A percentile compares a stretch with the other conserved stretches of the same genome.
These are phyloP conservation scores for Trichosporon asahii DNA, from an alignment of 1,284 basidiomycete species.

Conservation along the genomic window DNA sequence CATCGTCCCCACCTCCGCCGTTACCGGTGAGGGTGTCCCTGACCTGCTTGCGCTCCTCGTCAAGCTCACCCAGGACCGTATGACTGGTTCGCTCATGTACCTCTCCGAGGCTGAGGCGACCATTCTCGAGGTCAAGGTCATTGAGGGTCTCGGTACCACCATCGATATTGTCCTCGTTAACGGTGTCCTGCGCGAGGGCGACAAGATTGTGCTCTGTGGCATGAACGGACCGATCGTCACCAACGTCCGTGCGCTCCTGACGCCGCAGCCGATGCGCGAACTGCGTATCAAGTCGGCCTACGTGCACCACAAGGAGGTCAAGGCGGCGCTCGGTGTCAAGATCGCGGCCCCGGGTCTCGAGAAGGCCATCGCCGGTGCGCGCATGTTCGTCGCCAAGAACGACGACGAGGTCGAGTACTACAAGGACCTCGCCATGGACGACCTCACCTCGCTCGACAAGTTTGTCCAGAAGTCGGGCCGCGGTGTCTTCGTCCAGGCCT, in stretches of 20 bases:
- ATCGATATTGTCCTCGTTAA: constrained; percentile 97
- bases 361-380: constrained; percentile 98
- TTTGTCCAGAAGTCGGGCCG: constrained; percentile 92
- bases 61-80: constrained; percentile 95
- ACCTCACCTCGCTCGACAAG: constrained; percentile 82
- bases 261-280: constrained; percentile 94
- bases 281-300: constrained; percentile 96
- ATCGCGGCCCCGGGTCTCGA: constrained; percentile 93
- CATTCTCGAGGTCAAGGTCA: constrained; percentile 98
- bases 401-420: constrained; percentile 96
- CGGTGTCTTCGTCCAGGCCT: constrained; percentile 97
- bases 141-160: constrained; percentile 96
- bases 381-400: constrained; percentile 83
- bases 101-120: constrained; percentile 97
- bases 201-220: constrained; percentile 94
- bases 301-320: constrained; percentile 97
- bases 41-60: constrained; percentile 99
- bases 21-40: constrained; percentile 98
- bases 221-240: constrained; percentile 97
- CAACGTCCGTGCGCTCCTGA: constrained; percentile 87
- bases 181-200: constrained; percentile 87
- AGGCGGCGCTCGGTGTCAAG: constrained; percentile 97
- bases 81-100: constrained; percentile 98
- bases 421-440: constrained; percentile 94
- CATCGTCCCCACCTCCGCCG: constrained; percentile 93